Evolutionary conservation across 495 filamentous ascomycete genomes (phyloP).

Genomic region (Podospora bellae-mahoneyi): DNA sequence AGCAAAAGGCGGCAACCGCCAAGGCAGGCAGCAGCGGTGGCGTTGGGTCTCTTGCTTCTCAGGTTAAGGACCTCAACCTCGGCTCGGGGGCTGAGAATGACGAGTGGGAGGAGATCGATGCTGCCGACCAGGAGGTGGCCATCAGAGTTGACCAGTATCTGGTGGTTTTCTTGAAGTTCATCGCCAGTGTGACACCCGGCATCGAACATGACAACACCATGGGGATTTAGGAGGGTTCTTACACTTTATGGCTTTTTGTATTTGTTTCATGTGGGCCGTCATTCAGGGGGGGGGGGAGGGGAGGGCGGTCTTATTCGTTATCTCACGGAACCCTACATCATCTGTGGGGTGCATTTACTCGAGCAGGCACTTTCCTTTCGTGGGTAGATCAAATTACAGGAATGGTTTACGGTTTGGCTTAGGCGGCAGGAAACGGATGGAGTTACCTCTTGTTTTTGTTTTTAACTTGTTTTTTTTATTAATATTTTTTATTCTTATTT

Average conservation of each 20-base stretch:
- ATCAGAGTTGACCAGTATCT: constrained; percentile 97
- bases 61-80: constrained; percentile 54
- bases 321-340: neutral
- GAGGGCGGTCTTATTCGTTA: neutral
- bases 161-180: constrained; percentile 98
- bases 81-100: constrained; percentile 52
- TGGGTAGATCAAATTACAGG: constrained; percentile 8
- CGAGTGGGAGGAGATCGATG: constrained; percentile 81
- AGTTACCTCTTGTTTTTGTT: neutral
- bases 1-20: constrained; percentile 56
- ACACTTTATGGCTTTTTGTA: neutral
- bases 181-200: constrained; percentile 92
- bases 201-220: constrained; percentile 99
- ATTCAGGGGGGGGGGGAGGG: neutral
- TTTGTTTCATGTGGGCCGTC: neutral
- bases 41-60: constrained; percentile 56
- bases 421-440: neutral
- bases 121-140: constrained; percentile 76
- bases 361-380: neutral
- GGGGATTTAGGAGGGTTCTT: constrained; percentile 60
- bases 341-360: neutral
- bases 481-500: no score
- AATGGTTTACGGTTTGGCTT: neutral
- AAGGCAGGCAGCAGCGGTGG: constrained; percentile 46
- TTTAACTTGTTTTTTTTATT: no score